Percentiles rank a stretch among this genome's conserved stretches.
phyloP scores from a whole-genome alignment of 2,329 filamentous ascomycete species.

The Aphanocladium album region DNA sequence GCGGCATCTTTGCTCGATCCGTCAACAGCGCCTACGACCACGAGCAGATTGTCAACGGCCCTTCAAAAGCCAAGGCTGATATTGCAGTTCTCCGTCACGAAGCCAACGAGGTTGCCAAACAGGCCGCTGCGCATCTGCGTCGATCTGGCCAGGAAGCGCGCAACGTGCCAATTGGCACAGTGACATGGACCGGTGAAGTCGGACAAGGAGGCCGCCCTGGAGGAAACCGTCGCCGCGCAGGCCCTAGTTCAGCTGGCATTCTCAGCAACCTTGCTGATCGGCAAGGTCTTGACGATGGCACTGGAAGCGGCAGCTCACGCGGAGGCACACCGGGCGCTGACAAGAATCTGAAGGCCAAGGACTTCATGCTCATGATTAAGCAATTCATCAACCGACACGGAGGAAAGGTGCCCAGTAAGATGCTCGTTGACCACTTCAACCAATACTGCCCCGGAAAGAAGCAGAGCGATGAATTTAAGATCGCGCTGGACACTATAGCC shows the following conservation, averaged over 20 bases:
- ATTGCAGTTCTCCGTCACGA: constrained; percentile 74
- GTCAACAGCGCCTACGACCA: constrained; percentile 92
- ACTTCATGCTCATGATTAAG: constrained; percentile 68
- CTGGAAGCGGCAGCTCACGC: constrained; percentile 41
- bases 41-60: constrained; percentile 81
- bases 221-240: constrained; percentile 45
- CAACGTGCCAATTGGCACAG: constrained; percentile 71
- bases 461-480: constrained; percentile 74
- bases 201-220: constrained; percentile 71
- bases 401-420: constrained; percentile 74
- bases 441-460: constrained; percentile 61
- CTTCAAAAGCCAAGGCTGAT: constrained; percentile 66
- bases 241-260: constrained; percentile 50
- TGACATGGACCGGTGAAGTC: constrained; percentile 88
- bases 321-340: constrained; percentile 38
- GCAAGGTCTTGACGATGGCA: constrained; percentile 44
- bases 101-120: constrained; percentile 70
- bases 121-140: constrained; percentile 71
- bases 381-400: constrained; percentile 74
- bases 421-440: constrained; percentile 87
- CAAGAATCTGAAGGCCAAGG: constrained; percentile 45
- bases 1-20: constrained; percentile 80
- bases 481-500: constrained; percentile 72
- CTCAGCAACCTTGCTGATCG: constrained; percentile 54
- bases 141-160: constrained; percentile 68